Base-by-base conservation (phyloP, 2,329 filamentous ascomycete species). In the Talaromyces sp. region DNA sequence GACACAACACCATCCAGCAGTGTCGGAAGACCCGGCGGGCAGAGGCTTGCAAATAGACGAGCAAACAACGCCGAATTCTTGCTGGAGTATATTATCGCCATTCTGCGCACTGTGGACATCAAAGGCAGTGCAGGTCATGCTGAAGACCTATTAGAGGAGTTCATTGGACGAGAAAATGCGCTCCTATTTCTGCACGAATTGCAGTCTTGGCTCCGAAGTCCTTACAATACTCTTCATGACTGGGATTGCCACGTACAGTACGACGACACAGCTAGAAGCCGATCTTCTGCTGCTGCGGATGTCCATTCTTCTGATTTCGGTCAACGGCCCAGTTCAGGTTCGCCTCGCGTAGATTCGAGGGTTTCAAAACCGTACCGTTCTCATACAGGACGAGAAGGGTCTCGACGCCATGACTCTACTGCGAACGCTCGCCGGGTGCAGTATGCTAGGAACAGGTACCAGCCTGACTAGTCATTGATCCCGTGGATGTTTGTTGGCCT, bases 181-280 rank as follows among this genome's bases (percentile, higher is more conserved):
- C 80, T 81, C 19, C 73, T 96, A 43, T 91, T 98, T 65, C 75
- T 96, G 62, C 93, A 98, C 75, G 93, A 98, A 76, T 74, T 97
- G 62, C 84, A 88, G 63, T 84, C 86, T 11, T 98, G 90, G 86
- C 75, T 98, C 66, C 82, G 91, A 60, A 96, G 92, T 72, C 92
- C 93, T 0, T 93, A 86, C 68, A 80, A 74, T 2, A 86, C 82
- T 9, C 74, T 96, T 9, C 81, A 85, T 56, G 88, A 88, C 53
- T 98, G 92, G 91, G 93, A 97, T 76, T 78, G 82, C 19, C 80
- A 86, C 64, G 90, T 93, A 14, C 90, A 93, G 73, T 96, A 96
- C 69, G 67, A 73, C 13, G 70, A 73, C 49, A 57, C 51, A 24
- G 52, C n/a, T 9, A 11, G 29, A 32, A 62, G 21, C 43, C 41